Percentiles rank a stretch among this genome's conserved stretches.
Evolutionary conservation across 2,329 filamentous ascomycete genomes (phyloP).

Genomic region (Colletotrichum noveboracense): DNA sequence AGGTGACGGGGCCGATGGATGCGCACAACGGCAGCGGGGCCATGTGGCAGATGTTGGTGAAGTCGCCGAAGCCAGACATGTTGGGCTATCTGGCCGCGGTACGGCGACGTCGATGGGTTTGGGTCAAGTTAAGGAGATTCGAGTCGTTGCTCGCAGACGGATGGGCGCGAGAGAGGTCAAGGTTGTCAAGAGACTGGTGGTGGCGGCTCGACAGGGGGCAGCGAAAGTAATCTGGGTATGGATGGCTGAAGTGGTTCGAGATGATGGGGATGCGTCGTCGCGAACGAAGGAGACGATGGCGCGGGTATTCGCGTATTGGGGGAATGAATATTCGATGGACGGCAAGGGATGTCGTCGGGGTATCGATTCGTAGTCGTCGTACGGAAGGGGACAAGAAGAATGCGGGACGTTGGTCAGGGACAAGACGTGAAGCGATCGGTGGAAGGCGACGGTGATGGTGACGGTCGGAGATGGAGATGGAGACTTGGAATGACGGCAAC

Average conservation of each 20-base stretch:
- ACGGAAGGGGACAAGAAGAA: background rate
- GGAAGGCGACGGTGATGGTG: background rate
- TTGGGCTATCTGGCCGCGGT: slow-evolving; percentile 24
- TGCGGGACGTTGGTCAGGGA: background rate
- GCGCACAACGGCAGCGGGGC: slow-evolving; percentile 88
- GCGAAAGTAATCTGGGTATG: background rate
- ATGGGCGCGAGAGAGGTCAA: background rate
- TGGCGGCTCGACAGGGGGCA: background rate
- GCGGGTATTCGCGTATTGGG: background rate
- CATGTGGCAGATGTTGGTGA: slow-evolving; percentile 83
- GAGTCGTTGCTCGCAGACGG: background rate
- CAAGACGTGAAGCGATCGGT: background rate
- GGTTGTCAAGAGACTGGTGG: background rate
- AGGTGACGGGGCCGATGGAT: slow-evolving; percentile 76
- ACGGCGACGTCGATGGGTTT: background rate
- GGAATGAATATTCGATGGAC: background rate
- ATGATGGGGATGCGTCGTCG: background rate
- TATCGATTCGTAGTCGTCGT: background rate
- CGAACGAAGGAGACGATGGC: background rate
- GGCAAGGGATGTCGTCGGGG: background rate
- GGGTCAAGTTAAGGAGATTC: background rate
- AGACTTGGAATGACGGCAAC: background rate
- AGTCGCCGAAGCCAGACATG: slow-evolving; percentile 90
- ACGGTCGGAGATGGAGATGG: background rate
- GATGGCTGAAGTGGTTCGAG: background rate